Conservation (phyloP, 768 basidiomycete species). For the Tylopilus plumbeoviolaceoides region DNA sequence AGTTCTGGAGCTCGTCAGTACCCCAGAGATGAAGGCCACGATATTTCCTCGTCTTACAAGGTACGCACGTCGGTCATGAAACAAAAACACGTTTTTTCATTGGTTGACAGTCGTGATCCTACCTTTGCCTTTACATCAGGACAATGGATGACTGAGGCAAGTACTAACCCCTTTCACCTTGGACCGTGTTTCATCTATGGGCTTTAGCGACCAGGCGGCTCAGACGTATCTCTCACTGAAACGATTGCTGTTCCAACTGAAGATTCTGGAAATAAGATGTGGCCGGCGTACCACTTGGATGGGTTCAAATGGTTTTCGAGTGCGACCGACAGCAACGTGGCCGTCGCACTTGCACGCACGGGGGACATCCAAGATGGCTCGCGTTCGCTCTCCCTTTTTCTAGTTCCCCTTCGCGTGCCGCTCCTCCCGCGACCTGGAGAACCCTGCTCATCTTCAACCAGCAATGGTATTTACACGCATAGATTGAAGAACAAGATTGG, state of each 20-base stretch:
- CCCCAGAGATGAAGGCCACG: slow-evolving; percentile 53
- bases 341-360: slow-evolving; percentile 71
- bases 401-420: slow-evolving; percentile 58
- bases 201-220: slow-evolving; percentile 61
- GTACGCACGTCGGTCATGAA: slow-evolving; percentile 28
- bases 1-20: slow-evolving; percentile 66
- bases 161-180: neutral
- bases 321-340: slow-evolving; percentile 71
- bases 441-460: slow-evolving; percentile 42
- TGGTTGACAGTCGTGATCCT: slow-evolving; percentile 52
- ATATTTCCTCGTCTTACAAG: slow-evolving; percentile 59
- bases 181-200: neutral
- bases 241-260: slow-evolving; percentile 48
- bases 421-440: slow-evolving; percentile 41
- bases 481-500: slow-evolving; percentile 78
- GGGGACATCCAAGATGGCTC: slow-evolving; percentile 54
- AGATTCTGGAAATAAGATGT: slow-evolving; percentile 34
- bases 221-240: slow-evolving; percentile 72
- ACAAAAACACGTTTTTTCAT: neutral
- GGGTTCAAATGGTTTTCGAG: slow-evolving; percentile 86
- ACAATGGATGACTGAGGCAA: slow-evolving; percentile 82
- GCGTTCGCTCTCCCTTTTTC: slow-evolving; percentile 67
- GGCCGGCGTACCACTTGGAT: slow-evolving; percentile 53
- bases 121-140: slow-evolving; percentile 62
- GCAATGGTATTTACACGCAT: slow-evolving; percentile 67